Conservation (phyloP, 1,139 yeast species). For the Magnusiomyces paraingens region DNA sequence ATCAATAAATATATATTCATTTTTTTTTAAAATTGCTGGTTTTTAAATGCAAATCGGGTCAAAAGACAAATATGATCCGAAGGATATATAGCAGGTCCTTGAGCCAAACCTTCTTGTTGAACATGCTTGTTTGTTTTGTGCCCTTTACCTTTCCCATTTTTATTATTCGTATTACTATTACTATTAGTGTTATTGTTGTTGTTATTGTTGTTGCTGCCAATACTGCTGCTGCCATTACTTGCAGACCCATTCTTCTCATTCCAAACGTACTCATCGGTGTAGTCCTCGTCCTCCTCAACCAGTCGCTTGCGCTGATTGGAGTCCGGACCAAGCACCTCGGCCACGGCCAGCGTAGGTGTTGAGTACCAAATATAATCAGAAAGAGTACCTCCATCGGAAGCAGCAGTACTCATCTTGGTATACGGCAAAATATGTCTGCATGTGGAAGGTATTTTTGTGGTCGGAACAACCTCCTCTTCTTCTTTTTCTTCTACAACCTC, state of each 20-base stretch:
- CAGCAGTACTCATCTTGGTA: not conserved
- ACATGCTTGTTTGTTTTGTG: too few species aligned
- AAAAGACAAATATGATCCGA: slow-evolving; percentile 6
- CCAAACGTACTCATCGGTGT: too few species aligned
- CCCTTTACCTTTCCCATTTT: too few species aligned
- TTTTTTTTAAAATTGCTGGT: not conserved
- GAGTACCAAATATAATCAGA: slow-evolving; percentile 8
- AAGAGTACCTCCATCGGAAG: not conserved
- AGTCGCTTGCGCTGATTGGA: not conserved
- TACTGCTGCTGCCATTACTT: not conserved
- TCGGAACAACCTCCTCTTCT: not conserved
- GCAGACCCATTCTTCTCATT: not conserved
- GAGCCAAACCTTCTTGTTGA: not conserved
- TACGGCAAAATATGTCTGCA: slow-evolving; percentile 1
- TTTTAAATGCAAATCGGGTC: slow-evolving; percentile 3
- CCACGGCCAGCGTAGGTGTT: slow-evolving; percentile 6
- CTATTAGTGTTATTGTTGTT: not conserved
- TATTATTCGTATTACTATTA: not conserved
- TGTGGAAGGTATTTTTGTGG: not conserved
- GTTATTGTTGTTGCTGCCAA: too few species aligned
- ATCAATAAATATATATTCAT: too few species aligned
- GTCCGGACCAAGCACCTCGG: slow-evolving; percentile 4
- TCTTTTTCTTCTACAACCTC: not conserved
- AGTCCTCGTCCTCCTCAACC: not conserved
- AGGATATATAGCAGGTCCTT: not conserved